Percentiles rank a stretch among this genome's conserved stretches.
Evolutionary conservation across 352 stramenopile species (phyloP).

Genomic region (Pythium sp.): DNA sequence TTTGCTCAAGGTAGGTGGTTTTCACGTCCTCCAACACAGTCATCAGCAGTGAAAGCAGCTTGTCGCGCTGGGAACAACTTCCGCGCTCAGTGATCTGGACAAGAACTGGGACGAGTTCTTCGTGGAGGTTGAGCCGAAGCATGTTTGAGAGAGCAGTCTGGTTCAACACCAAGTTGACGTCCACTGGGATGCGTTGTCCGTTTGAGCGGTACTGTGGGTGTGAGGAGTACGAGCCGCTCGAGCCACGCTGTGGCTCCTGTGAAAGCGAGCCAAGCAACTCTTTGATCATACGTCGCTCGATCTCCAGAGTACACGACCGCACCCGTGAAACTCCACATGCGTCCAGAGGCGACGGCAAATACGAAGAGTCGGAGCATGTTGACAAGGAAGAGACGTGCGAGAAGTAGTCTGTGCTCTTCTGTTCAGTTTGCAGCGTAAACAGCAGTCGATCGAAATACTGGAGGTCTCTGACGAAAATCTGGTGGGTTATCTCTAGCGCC

Average conservation of each 20-base stretch:
- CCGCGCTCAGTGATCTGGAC: conserved; percentile 11
- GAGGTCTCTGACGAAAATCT: conserved; percentile 27
- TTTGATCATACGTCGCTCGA: conserved; percentile 22
- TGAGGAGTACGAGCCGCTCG: neutral
- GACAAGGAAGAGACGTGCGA: neutral
- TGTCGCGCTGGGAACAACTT: conserved; percentile 31
- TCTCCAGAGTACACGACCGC: conserved; percentile 24
- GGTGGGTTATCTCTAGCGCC: conserved; percentile 9
- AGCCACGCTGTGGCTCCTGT: neutral
- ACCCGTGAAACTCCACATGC: neutral
- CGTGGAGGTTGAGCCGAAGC: conserved; percentile 33
- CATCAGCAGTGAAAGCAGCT: conserved; percentile 51
- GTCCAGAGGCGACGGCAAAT: neutral
- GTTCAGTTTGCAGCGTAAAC: conserved; percentile 33
- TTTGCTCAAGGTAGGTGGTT: conserved; percentile 35
- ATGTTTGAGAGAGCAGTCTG: conserved; percentile 48
- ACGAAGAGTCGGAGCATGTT: neutral
- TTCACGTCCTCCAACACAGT: conserved; percentile 68
- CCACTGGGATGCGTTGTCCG: conserved; percentile 18
- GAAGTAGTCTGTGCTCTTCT: conserved; percentile 1
- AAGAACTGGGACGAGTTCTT: conserved; percentile 25
- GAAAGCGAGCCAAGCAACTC: conserved; percentile 2
- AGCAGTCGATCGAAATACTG: conserved; percentile 56
- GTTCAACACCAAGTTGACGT: conserved; percentile 39
- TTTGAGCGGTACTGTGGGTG: neutral